A percentile compares a stretch with the other conserved stretches of the same genome.
These are phyloP conservation scores for Nicotiana knightiana DNA, from an alignment of 257 asterid genomes.

Conservation along the genomic window DNA sequence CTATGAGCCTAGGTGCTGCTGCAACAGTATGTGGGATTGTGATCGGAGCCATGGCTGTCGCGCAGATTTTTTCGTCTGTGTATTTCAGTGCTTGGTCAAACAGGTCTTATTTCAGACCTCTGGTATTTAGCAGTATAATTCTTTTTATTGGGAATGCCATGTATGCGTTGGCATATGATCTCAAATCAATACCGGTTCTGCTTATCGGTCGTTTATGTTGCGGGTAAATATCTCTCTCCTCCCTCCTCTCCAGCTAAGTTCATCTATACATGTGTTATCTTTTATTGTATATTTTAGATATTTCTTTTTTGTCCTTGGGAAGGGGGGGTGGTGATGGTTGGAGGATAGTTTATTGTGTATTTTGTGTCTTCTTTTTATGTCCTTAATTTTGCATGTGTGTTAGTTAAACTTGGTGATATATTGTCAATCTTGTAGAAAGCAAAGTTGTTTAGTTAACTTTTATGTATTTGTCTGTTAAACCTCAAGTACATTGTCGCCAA, in stretches of 20 bases:
- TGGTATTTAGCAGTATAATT: slow-evolving; percentile 84
- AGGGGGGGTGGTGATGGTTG: not conserved
- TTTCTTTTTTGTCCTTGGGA: not conserved
- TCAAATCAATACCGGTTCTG: slow-evolving; percentile 58
- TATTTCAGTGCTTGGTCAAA: slow-evolving; percentile 99
- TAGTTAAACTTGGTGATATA: not conserved
- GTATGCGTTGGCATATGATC: slow-evolving; percentile 91
- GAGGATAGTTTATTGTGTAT: not conserved
- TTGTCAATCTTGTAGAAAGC: not conserved
- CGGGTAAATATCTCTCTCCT: slow-evolving; percentile 53
- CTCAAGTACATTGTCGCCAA: too few species aligned
- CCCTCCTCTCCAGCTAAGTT: not conserved
- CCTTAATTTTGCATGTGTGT: too few species aligned
- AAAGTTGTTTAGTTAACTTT: not conserved
- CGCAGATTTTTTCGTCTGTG: slow-evolving; percentile 93
- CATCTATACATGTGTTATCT: not conserved
- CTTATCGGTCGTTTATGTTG: slow-evolving; percentile 80
- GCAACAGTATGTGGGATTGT: slow-evolving; percentile 95
- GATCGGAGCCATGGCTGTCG: slow-evolving; percentile 98
- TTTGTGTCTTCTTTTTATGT: not conserved
- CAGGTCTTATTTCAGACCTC: slow-evolving; percentile 79
- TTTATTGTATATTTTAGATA: not conserved
- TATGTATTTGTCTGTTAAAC: not conserved
- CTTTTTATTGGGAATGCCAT: slow-evolving; percentile 64
- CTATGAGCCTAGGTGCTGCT: slow-evolving; percentile 94